A percentile compares a stretch with the other conserved stretches of the same genome.
Conservation (phyloP, 768 basidiomycete genomes). For the Tricholoma hemisulphureum region DNA sequence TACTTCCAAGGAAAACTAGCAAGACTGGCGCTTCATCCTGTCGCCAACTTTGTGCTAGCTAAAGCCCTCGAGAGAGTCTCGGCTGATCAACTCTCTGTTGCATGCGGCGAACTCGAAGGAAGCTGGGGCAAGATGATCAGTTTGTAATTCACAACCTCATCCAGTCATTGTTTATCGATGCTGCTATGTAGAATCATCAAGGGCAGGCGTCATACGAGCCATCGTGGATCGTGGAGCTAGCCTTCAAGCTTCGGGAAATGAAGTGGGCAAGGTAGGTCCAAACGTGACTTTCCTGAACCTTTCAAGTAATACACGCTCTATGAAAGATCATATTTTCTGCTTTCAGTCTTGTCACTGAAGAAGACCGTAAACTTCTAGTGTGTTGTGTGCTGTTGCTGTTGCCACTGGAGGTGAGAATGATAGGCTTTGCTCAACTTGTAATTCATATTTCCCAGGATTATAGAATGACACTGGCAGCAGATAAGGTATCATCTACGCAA, state of each 20-base stretch:
- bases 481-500: background rate
- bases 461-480: slow-evolving; percentile 8
- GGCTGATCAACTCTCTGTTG: slow-evolving; percentile 50
- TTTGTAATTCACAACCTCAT: slow-evolving; percentile 37
- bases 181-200: slow-evolving; percentile 50
- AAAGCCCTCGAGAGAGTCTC: slow-evolving; percentile 67
- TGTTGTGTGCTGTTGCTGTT: slow-evolving; percentile 64
- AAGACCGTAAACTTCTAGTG: slow-evolving; percentile 55
- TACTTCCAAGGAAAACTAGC: slow-evolving; percentile 77
- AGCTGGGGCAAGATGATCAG: slow-evolving; percentile 66
- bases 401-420: slow-evolving; percentile 42
- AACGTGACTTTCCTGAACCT: background rate
- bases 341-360: slow-evolving; percentile 51
- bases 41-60: slow-evolving; percentile 92
- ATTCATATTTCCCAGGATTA: slow-evolving; percentile 18
- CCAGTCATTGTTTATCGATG: background rate
- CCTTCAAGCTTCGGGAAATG: slow-evolving; percentile 45
- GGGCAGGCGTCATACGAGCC: slow-evolving; percentile 78
- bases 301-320: slow-evolving; percentile 7
- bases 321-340: slow-evolving; percentile 59
- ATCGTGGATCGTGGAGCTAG: slow-evolving; percentile 64
- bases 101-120: slow-evolving; percentile 58
- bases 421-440: background rate
- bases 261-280: slow-evolving; percentile 55
- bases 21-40: slow-evolving; percentile 79